Percentiles rank a stretch among this genome's conserved stretches.
phyloP scores from a whole-genome alignment of 2,329 filamentous ascomycete genomes.

The Alternaria sp. region DNA sequence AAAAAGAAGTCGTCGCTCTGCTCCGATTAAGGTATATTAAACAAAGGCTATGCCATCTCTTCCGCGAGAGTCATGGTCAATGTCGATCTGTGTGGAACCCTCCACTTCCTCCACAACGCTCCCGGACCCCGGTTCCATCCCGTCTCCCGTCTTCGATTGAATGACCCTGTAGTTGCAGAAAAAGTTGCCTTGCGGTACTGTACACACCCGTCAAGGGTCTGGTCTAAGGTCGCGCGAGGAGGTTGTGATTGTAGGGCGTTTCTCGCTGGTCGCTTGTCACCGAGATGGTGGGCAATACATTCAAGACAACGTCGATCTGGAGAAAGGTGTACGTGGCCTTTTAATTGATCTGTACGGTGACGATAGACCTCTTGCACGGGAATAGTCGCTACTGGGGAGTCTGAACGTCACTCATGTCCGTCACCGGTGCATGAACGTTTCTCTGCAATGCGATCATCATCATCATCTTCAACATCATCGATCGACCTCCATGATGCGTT shows the following conservation, averaged over 20 bases:
- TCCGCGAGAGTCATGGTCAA: conserved; percentile 4
- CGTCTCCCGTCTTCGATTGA: neutral
- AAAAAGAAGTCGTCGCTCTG: neutral
- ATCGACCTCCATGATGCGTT: neutral
- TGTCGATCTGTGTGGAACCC: neutral
- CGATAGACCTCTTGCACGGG: neutral
- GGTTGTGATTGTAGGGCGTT: neutral
- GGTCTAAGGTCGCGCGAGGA: neutral
- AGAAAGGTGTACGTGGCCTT: neutral
- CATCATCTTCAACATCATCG: neutral
- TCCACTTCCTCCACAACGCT: neutral
- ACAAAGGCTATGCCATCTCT: neutral
- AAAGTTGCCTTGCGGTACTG: neutral
- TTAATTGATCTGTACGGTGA: neutral
- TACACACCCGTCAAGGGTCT: neutral
- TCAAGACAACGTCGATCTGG: neutral
- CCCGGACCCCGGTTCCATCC: neutral
- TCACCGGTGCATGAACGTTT: neutral
- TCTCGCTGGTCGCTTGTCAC: neutral
- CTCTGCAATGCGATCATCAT: neutral
- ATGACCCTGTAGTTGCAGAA: conserved; percentile 2
- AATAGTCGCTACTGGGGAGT: neutral
- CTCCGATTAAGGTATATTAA: neutral
- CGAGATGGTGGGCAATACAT: neutral
- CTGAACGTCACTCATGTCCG: neutral